Evolutionary conservation across 2,329 filamentous ascomycete species (phyloP).

Genomic region (Diaporthe amygdali): DNA sequence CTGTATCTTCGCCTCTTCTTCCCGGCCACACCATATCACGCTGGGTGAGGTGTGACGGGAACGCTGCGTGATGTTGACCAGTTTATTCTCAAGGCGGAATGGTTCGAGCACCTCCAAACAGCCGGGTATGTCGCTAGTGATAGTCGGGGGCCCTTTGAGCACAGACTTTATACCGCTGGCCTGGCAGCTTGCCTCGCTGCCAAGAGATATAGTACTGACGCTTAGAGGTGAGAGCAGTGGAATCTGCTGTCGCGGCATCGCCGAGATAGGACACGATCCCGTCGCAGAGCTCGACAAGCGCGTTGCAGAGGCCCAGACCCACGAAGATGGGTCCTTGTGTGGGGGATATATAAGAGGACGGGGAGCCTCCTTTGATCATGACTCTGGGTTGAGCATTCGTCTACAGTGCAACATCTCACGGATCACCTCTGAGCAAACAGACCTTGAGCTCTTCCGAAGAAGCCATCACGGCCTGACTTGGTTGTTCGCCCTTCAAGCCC

Average conservation of each 20-base stretch:
- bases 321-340: neutral
- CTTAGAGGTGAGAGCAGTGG: neutral
- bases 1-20: neutral
- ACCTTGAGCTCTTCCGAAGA: neutral
- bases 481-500: neutral
- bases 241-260: neutral
- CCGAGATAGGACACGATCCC: neutral
- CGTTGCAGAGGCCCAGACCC: neutral
- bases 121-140: neutral
- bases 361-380: neutral
- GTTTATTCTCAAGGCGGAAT: neutral
- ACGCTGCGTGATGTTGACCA: neutral
- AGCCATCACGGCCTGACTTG: neutral
- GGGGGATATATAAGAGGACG: conserved; percentile 1
- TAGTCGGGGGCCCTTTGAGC: neutral
- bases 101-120: conserved; percentile 17
- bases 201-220: neutral
- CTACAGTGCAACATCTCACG: neutral
- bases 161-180: neutral
- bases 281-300: neutral
- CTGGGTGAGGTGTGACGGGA: neutral
- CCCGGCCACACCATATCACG: neutral
- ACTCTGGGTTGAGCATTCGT: neutral
- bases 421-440: neutral
- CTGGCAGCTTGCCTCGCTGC: neutral